Evolutionary conservation across 345 rosid species (phyloP).

Genomic region (Gossypium ekmanianum): DNA sequence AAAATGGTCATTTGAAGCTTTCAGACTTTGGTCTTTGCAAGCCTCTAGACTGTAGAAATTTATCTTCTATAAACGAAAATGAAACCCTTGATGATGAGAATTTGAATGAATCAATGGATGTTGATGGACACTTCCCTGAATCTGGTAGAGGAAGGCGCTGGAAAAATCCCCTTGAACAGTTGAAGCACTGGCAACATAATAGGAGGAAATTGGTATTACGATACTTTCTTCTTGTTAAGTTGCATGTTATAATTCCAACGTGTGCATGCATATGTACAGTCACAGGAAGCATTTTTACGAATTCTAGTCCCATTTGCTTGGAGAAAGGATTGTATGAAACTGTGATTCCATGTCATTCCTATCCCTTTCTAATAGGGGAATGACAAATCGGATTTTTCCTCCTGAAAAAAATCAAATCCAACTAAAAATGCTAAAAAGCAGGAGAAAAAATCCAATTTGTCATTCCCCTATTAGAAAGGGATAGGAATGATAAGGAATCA

Average conservation of each 20-base stretch:
- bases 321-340: no score
- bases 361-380: no score
- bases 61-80: conserved; percentile 66
- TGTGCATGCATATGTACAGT: background rate
- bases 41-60: conserved; percentile 79
- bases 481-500: no score
- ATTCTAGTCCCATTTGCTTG: no score
- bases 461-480: no score
- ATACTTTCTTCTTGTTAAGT: conserved; percentile 8
- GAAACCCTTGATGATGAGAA: conserved; percentile 66
- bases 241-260: background rate
- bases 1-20: conserved; percentile 85
- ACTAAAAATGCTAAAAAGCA: no score
- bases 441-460: no score
- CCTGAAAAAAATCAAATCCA: no score
- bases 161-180: conserved; percentile 79
- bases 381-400: no score
- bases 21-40: conserved; percentile 99
- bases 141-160: conserved; percentile 60
- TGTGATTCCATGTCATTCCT: no score
- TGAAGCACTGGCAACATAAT: conserved; percentile 88
- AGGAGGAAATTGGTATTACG: conserved; percentile 71
- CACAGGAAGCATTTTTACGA: background rate
- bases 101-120: conserved; percentile 61
- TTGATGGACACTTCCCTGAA: conserved; percentile 46